Percentiles rank a stretch among this genome's conserved stretches.
Evolutionary conservation across 179 eudicot genomes (phyloP).

Genomic region (Beta macrorhiza): DNA sequence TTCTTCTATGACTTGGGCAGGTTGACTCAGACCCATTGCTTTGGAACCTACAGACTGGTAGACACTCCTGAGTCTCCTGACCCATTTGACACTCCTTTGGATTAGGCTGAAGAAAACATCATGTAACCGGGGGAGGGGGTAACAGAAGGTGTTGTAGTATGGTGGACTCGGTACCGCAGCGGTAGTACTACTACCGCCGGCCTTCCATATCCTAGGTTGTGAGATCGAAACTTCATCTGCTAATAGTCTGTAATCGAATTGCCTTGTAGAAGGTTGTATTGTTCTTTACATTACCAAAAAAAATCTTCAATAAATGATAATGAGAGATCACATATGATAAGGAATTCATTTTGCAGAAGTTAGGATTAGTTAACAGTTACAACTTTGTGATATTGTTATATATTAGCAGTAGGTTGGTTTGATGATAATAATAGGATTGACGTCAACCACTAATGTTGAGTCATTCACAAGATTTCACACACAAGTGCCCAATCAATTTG

Average conservation of each 20-base stretch:
- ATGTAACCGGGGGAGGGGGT: too few relatives aligned
- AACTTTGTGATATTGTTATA: not conserved
- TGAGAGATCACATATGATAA: not conserved
- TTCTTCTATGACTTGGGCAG: constrained; percentile 21
- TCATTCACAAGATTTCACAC: not conserved
- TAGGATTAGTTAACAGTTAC: not conserved
- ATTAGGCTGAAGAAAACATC: not conserved
- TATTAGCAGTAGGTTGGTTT: not conserved
- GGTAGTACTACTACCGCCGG: too few relatives aligned
- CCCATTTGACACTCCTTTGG: constrained; percentile 18
- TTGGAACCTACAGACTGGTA: constrained; percentile 27
- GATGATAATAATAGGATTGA: not conserved
- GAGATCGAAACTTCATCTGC: too few relatives aligned
- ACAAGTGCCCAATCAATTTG: not conserved
- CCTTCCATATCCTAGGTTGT: too few relatives aligned
- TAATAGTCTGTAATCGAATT: too few relatives aligned
- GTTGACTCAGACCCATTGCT: constrained; percentile 23
- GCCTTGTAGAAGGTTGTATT: too few relatives aligned
- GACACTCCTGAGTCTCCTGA: constrained; percentile 12
- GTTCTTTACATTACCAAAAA: too few relatives aligned
- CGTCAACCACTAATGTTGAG: not conserved
- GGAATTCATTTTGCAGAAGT: not conserved
- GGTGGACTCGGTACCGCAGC: too few relatives aligned
- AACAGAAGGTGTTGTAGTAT: too few relatives aligned
- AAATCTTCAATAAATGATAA: too few relatives aligned